These are phyloP conservation scores for Claviceps paspali DNA, from an alignment of 2,329 filamentous ascomycete genomes.

Conservation along the genomic window DNA sequence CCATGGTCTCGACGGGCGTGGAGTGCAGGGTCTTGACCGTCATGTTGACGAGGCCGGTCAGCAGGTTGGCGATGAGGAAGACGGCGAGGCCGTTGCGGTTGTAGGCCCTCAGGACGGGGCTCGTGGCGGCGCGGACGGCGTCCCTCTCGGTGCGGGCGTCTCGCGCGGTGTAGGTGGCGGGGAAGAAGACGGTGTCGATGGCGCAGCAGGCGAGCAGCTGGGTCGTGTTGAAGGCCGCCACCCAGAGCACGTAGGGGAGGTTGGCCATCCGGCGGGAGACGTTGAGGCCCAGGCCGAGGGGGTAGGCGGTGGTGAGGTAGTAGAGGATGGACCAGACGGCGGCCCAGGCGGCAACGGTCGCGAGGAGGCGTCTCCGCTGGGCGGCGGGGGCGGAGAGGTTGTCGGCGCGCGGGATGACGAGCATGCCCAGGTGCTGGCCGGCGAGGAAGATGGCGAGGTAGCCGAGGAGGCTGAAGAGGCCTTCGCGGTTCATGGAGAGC, in stretches of 20 bases:
- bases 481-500: slow-evolving; percentile 82
- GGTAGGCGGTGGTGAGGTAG: slow-evolving; percentile 49
- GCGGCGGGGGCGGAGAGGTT: slow-evolving; percentile 25
- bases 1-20: slow-evolving; percentile 49
- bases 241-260: slow-evolving; percentile 85
- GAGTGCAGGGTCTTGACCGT: slow-evolving; percentile 68
- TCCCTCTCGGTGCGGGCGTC: slow-evolving; percentile 44
- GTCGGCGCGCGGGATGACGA: slow-evolving; percentile 51
- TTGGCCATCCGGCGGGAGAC: slow-evolving; percentile 88
- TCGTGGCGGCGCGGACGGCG: slow-evolving; percentile 56
- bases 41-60: slow-evolving; percentile 84
- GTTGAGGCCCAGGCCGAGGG: slow-evolving; percentile 54
- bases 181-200: slow-evolving; percentile 67
- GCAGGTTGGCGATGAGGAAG: slow-evolving; percentile 75
- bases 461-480: slow-evolving; percentile 85
- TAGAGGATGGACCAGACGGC: slow-evolving; percentile 57
- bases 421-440: slow-evolving; percentile 70
- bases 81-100: slow-evolving; percentile 79
- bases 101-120: slow-evolving; percentile 63
- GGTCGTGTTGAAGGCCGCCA: slow-evolving; percentile 76
- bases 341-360: slow-evolving; percentile 49
- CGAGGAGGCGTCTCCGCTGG: slow-evolving; percentile 43
- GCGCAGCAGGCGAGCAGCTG: slow-evolving; percentile 67
- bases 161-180: slow-evolving; percentile 46
- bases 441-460: slow-evolving; percentile 92